Conservation (phyloP, 345 rosid species). For the Ceriops zippeliana region DNA sequence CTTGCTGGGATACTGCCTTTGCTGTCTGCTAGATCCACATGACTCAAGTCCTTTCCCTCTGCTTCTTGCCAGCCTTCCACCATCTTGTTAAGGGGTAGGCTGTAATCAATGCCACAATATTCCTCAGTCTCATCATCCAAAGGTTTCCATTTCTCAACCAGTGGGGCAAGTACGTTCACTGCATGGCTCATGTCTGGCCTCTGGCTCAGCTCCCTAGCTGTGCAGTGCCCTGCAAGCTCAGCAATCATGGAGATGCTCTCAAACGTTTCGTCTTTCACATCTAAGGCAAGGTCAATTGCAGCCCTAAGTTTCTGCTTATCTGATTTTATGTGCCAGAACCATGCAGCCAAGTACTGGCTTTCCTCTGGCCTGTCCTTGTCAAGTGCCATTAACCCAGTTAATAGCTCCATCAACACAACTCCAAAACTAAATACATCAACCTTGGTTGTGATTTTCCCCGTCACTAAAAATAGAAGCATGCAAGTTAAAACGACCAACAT, state of each 20-base stretch:
- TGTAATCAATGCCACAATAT: conserved; percentile 68
- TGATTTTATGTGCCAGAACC: conserved; percentile 61
- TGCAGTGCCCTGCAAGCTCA: conserved; percentile 77
- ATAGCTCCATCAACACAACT: conserved; percentile 67
- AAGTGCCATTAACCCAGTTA: conserved; percentile 67
- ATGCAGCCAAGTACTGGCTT: conserved; percentile 64
- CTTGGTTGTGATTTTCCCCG: conserved; percentile 75
- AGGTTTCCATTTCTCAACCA: conserved; percentile 75
- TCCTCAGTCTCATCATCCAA: conserved; percentile 48
- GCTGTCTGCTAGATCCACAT: conserved; percentile 53
- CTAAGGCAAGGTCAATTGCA: conserved; percentile 56
- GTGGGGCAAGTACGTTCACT: conserved; percentile 60
- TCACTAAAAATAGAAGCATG: conserved; percentile 39
- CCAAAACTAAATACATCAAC: conserved; percentile 76
- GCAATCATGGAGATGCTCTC: conserved; percentile 53
- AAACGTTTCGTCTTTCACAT: conserved; percentile 44
- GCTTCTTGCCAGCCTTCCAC: conserved; percentile 81
- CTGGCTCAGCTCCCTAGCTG: conserved; percentile 64
- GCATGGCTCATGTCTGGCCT: conserved; percentile 79
- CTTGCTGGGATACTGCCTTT: conserved; percentile 68
- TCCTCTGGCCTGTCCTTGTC: conserved; percentile 72
- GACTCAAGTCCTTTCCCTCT: conserved; percentile 63
- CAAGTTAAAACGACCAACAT: conserved; percentile 1
- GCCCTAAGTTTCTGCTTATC: conserved; percentile 52
- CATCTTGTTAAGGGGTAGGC: conserved; percentile 73